phyloP scores from a whole-genome alignment of 352 stramenopile species.

The Globisporangium cystogenes region DNA sequence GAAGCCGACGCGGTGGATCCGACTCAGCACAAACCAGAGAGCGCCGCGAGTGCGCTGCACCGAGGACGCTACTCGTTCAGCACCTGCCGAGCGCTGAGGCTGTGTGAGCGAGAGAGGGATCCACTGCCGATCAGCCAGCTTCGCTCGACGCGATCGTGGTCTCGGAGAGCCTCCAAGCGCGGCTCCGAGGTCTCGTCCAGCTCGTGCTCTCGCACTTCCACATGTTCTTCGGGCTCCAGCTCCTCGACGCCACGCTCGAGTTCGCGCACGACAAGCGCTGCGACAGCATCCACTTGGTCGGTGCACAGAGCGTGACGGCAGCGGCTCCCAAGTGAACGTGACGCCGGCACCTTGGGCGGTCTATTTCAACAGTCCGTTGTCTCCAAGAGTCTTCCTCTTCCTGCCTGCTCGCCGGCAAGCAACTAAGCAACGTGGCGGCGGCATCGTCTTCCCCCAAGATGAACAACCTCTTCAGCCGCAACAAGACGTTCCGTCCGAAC shows the following conservation, averaged over 20 bases:
- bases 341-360: too few relatives aligned
- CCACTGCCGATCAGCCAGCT: background rate
- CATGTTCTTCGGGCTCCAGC: slow-evolving; percentile 8
- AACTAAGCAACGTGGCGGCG: too few relatives aligned
- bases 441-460: slow-evolving; percentile 13
- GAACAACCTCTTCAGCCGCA: slow-evolving; percentile 74
- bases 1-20: background rate
- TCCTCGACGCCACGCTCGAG: slow-evolving; percentile 7
- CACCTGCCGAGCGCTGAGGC: background rate
- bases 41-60: background rate
- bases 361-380: too few relatives aligned
- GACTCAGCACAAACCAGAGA: background rate
- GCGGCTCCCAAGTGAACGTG: too few relatives aligned
- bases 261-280: slow-evolving; percentile 2
- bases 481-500: slow-evolving; percentile 84
- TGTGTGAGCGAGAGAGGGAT: background rate
- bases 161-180: background rate
- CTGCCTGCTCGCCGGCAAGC: too few relatives aligned
- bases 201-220: slow-evolving; percentile 8
- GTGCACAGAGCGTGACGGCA: slow-evolving; percentile 8
- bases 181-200: background rate
- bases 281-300: slow-evolving; percentile 11
- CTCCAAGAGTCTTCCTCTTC: too few relatives aligned
- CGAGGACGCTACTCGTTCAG: slow-evolving; percentile 3
- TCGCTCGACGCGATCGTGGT: background rate